phyloP scores from a whole-genome alignment of 1,284 basidiomycete species.

The Pulveroboletus sp. region DNA sequence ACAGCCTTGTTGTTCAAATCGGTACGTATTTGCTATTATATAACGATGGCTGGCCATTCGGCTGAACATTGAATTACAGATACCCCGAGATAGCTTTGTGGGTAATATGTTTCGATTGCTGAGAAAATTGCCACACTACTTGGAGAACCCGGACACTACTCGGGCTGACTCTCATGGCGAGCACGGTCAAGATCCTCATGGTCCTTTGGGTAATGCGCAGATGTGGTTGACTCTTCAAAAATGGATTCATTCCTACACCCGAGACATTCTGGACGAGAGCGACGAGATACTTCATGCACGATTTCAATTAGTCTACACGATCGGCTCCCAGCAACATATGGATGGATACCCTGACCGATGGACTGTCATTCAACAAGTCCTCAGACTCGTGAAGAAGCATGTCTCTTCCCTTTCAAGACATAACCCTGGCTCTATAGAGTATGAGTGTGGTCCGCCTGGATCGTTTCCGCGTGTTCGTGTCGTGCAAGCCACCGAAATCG shows the following conservation, averaged over 20 bases:
- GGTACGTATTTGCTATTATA: not conserved
- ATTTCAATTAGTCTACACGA: not conserved
- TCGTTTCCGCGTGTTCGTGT: constrained; percentile 38
- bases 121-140: too few species aligned
- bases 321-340: not conserved
- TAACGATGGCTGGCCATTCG: not conserved
- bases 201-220: not conserved
- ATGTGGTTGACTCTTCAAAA: constrained; percentile 16
- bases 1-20: not conserved
- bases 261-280: not conserved
- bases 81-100: not conserved
- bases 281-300: not conserved
- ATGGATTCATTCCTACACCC: constrained; percentile 22
- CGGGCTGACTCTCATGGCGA: too few species aligned
- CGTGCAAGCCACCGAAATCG: constrained; percentile 17
- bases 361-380: constrained; percentile 42
- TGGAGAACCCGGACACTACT: too few species aligned
- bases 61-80: not conserved
- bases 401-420: constrained; percentile 1
- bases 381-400: constrained; percentile 26
- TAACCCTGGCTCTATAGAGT: constrained; percentile 11
- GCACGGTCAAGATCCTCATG: not conserved
- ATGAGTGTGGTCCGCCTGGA: not conserved
- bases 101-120: not conserved
- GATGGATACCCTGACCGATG: constrained; percentile 43